These are phyloP conservation scores for Fusarium haematococcum DNA, from an alignment of 2,329 filamentous ascomycete genomes.

Conservation along the genomic window DNA sequence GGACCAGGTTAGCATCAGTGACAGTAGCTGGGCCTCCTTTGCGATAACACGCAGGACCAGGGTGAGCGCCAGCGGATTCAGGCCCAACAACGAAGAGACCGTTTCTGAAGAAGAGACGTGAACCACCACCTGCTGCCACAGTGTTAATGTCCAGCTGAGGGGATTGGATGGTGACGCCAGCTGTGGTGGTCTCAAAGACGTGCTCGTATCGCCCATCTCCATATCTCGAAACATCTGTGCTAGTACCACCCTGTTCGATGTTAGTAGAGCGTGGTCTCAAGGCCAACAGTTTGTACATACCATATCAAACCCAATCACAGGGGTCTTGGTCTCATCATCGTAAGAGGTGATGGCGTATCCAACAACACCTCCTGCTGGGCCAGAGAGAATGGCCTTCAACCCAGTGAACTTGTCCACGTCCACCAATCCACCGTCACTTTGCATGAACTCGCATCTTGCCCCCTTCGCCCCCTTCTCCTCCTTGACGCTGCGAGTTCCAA, in stretches of 20 bases:
- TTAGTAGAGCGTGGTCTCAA: slow-evolving; percentile 29
- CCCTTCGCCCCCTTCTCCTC: slow-evolving; percentile 72
- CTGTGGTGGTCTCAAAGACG: slow-evolving; percentile 93
- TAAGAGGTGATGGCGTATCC: slow-evolving; percentile 94
- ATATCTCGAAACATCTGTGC: slow-evolving; percentile 90
- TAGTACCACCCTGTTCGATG: slow-evolving; percentile 75
- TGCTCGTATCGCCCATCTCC: slow-evolving; percentile 89
- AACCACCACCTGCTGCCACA: slow-evolving; percentile 90
- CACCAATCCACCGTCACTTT: slow-evolving; percentile 81
- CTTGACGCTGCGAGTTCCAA: slow-evolving; percentile 81
- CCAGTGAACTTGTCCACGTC: slow-evolving; percentile 87
- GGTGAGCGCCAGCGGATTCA: slow-evolving; percentile 88
- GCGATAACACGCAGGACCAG: slow-evolving; percentile 89
- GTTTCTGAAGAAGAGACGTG: slow-evolving; percentile 86
- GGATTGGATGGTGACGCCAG: slow-evolving; percentile 92
- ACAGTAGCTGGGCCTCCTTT: slow-evolving; percentile 91
- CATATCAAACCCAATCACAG: slow-evolving; percentile 97
- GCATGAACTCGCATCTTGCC: slow-evolving; percentile 94
- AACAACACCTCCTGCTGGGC: slow-evolving; percentile 92
- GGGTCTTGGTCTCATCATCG: slow-evolving; percentile 82
- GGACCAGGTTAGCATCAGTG: slow-evolving; percentile 91
- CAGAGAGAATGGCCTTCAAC: slow-evolving; percentile 85
- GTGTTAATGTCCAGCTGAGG: slow-evolving; percentile 96
- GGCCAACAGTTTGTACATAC: slow-evolving; percentile 35
- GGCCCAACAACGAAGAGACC: slow-evolving; percentile 92